Evolutionary conservation across 129 eudicot genomes (phyloP), one percentile per base, ranked within the genome.

Genomic region (Kitagawia praeruptora): DNA sequence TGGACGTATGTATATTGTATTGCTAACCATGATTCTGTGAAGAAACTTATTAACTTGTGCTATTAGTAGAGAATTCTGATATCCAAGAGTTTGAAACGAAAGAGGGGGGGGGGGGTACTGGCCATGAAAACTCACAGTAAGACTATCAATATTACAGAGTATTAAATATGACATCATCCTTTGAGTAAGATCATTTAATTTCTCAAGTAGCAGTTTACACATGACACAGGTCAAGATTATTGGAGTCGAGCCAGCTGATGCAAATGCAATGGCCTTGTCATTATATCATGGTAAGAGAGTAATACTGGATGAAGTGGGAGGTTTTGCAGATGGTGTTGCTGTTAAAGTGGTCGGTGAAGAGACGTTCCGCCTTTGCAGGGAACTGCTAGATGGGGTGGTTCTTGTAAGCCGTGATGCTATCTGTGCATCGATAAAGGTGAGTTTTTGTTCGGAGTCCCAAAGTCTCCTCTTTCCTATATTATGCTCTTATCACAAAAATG

Each of bases 281-380:
- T 84, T 96, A 46, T 92, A 92, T 79, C 93, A 90, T 92, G 91
- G 91, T 70, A 87, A 81, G 83, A 84, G 98, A 83, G 92, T 96
- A 73, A 75, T 80, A 85, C 89, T 96, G 73, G 97, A 96, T 81
- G 92, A 92, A 84, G 98, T 92, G 77, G 99, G 99, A 80, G 98
- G 99, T 61, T 96, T 96, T 89, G 99, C 99, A 82, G 99, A 96
- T 84, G 99, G 99, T 81, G 99, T 96, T 28, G 99, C 99, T 66
- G 98, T 96, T 34, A 92, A 96, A 80, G 97, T 89, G 79, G 98
- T 96, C 54, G 99, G 99, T 83, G 77, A 79, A 76, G 99, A 96
- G 80, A 86, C 96, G 67, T 96, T 92, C 82, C 89, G 91, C 47
- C 67, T 92, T 44, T 92, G 98, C 81, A 89, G 87, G 88, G 99